A percentile compares a stretch with the other conserved stretches of the same genome.
Conservation (phyloP, 2,329 filamentous ascomycete species). For the Laburnicola sp. region DNA sequence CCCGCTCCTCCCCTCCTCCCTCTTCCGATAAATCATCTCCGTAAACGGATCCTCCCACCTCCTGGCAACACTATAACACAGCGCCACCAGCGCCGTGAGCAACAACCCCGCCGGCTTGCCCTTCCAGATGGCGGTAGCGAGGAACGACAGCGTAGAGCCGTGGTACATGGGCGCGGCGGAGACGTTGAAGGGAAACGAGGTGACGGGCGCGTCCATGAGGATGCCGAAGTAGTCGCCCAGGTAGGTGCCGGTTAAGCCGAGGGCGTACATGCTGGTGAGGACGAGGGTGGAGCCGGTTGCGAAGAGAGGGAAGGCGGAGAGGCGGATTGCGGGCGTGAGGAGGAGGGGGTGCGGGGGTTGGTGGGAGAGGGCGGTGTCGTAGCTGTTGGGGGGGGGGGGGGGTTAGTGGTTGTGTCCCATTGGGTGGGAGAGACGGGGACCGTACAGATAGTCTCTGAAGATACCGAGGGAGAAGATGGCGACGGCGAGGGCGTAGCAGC, state of each 20-base stretch:
- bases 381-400: slow-evolving; percentile 59
- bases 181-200: slow-evolving; percentile 93
- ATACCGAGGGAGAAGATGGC: slow-evolving; percentile 92
- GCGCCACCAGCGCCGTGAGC: slow-evolving; percentile 72
- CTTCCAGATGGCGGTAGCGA: slow-evolving; percentile 81
- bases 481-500: slow-evolving; percentile 86
- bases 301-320: slow-evolving; percentile 72
- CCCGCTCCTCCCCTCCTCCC: slow-evolving; percentile 58
- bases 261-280: slow-evolving; percentile 82
- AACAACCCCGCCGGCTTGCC: slow-evolving; percentile 85
- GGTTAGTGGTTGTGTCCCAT: neutral
- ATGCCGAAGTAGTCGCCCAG: slow-evolving; percentile 99
- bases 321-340: slow-evolving; percentile 60
- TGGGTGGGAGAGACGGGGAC: slow-evolving; percentile 9
- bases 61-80: slow-evolving; percentile 80
- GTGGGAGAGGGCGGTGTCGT: slow-evolving; percentile 78
- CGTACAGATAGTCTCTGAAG: slow-evolving; percentile 68
- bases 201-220: slow-evolving; percentile 92
- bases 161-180: slow-evolving; percentile 95
- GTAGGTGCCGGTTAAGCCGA: slow-evolving; percentile 94
- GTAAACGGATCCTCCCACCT: slow-evolving; percentile 95
- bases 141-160: slow-evolving; percentile 88
- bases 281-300: slow-evolving; percentile 80
- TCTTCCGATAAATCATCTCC: slow-evolving; percentile 85
- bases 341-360: slow-evolving; percentile 77